Base-by-base conservation (phyloP, 352 stramenopile genomes). In the Globisporangium orthogonon region DNA sequence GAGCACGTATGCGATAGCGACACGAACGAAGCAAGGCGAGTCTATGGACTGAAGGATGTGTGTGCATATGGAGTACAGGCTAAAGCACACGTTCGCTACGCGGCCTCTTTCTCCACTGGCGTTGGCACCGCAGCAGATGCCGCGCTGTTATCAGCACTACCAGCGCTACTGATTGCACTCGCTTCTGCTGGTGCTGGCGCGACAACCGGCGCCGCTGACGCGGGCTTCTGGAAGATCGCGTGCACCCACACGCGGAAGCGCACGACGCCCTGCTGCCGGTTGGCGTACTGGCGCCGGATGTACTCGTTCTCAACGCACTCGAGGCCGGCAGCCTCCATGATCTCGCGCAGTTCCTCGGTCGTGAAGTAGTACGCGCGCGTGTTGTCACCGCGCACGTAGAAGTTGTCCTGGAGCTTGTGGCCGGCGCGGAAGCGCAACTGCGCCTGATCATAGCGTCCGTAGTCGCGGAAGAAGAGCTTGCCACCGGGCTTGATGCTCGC, bases 351-450 rank as follows among this genome's bases (percentile, higher is more conserved):
- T 65, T 95, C 80, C 31, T 93, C 79, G 5, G 73, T 86, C 46
- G 85, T 91, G 53, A 98, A 98, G 68, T 98, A 98, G 71, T 98
- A 98, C 58, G 90, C 95, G 31, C 91, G 87, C 4, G 95, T 98
- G 59, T 97, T 97, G 76, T 98, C 95, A 63, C 95, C 78, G 54
- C 96, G 93, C 40, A 96, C 81, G 74, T 98, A 98, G 47, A 97
- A 97, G 62, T 98, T 98, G 2, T 98, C 86, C 51, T 94, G 86
- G 29, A 98, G 72, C 53, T 96, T 92, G 64, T 88, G 80, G 35
- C 82, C 86, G 14, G 77, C 55, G 13, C 80, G 76, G 66, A 98
- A 94, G 58, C 96, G 93, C 55, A 98, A 76, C 76, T 98, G 95
- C 7, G 93, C 94, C 65, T 98, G 91, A 70, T 98, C 95, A 56